Conservation (phyloP, 495 filamentous ascomycete genomes). For the Cryomyces minteri region DNA sequence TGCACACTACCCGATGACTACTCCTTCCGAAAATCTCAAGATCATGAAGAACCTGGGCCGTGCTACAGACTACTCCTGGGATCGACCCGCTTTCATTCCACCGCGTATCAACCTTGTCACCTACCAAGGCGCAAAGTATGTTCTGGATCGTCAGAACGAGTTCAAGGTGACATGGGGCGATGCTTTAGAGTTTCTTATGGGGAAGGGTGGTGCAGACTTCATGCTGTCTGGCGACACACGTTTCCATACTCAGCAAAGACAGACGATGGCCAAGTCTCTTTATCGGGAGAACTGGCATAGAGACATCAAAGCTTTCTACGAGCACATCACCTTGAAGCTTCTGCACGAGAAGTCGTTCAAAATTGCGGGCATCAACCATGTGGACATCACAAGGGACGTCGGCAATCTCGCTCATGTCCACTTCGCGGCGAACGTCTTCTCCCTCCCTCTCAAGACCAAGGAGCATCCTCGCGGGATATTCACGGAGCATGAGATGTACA, state of each 20-base stretch:
- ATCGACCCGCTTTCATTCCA: constrained; percentile 35
- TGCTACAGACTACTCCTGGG: constrained; percentile 54
- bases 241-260: constrained; percentile 23
- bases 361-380: constrained; percentile 35
- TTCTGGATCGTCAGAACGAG: constrained; percentile 39
- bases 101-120: constrained; percentile 36
- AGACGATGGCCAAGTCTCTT: constrained; percentile 25
- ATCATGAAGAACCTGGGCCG: constrained; percentile 57
- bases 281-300: constrained; percentile 29
- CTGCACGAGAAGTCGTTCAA: constrained; percentile 46
- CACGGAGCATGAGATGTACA: constrained; percentile 64
- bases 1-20: constrained; percentile 76
- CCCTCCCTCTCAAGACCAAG: constrained; percentile 53
- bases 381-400: constrained; percentile 64
- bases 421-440: constrained; percentile 55
- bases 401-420: constrained; percentile 55
- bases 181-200: constrained; percentile 33
- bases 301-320: constrained; percentile 36
- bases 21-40: constrained; percentile 50
- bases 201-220: constrained; percentile 33
- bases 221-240: constrained; percentile 35
- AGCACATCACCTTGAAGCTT: constrained; percentile 42
- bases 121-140: constrained; percentile 40
- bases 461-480: constrained; percentile 51
- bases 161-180: constrained; percentile 49